Base-by-base conservation (phyloP, 495 filamentous ascomycete genomes). In the Opeltia flavorubescens region DNA sequence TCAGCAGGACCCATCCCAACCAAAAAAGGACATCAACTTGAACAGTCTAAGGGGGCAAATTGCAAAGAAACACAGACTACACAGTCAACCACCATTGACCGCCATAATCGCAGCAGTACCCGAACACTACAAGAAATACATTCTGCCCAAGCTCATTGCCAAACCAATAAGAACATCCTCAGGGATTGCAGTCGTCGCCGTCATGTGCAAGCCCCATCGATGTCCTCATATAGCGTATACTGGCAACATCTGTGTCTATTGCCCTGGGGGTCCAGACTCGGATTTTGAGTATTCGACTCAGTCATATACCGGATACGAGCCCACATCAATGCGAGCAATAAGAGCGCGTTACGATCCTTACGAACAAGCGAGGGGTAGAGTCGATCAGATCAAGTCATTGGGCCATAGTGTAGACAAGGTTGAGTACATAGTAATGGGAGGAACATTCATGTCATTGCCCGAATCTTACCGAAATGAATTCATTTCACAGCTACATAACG, bases 391-490 rank as follows among this genome's bases (percentile, higher is more conserved):
- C 60, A 91, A 93, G 59, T 77, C 83, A 4, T 69, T 98, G 15
- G 91, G 91, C 1, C 91, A 98, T 65, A 93, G 85, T 48, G 91
- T 98, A 27, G 91, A 98, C 63, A 98, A 98, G 59, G 91, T 98
- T 2, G 91, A 98, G 67, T 98, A 95, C 60, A 98, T 98, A 59
- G 94, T 98, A 54, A 98, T 98, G 91, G 91, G 91, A 48, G 91
- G 91, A 48, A 98, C 91, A 1, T 98, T 98, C 62, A 96, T 98
- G 91, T 95, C 89, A 0, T 65, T 98, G 13, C 76, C 91, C 3
- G 78, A 87, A 55, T 75, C 78, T 9, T 96, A 98, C 60, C 72
- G 91, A 25, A 84, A 96, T 36, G 75, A 83, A 29, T 98, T 98
- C 56, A 93, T 98, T 43, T 82, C 88, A 7, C 88, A 94, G 54